These are phyloP conservation scores for Naegleria fowleri DNA, from an alignment of 208 protist species.

Conservation along the genomic window DNA sequence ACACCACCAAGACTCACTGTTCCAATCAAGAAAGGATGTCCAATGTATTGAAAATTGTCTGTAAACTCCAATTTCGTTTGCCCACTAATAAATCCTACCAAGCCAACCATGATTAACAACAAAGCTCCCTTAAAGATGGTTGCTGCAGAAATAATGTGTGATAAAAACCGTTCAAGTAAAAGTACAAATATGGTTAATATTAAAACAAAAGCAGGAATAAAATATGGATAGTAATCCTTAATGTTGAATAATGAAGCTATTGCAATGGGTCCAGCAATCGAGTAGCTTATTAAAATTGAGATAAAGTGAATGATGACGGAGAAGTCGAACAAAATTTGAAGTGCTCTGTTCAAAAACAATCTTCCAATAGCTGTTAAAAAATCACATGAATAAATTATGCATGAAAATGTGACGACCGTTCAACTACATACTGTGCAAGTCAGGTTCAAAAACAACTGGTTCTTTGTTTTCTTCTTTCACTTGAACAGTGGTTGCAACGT, in stretches of 20 bases:
- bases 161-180: conserved; percentile 29
- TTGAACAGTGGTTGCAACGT: too few relatives aligned
- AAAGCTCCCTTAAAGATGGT: conserved; percentile 35
- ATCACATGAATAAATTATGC: too few relatives aligned
- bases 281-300: conserved; percentile 51
- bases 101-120: conserved; percentile 45
- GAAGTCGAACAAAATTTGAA: conserved; percentile 37
- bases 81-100: conserved; percentile 41
- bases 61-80: conserved; percentile 34
- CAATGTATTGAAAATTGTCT: conserved; percentile 45
- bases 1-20: conserved; percentile 51
- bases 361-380: conserved; percentile 30
- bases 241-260: conserved; percentile 31
- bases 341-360: conserved; percentile 36
- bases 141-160: conserved; percentile 25
- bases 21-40: conserved; percentile 49
- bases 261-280: conserved; percentile 39
- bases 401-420: too few relatives aligned
- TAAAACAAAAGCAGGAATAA: conserved; percentile 45
- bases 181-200: conserved; percentile 42
- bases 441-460: too few relatives aligned
- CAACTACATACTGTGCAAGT: too few relatives aligned
- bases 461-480: too few relatives aligned
- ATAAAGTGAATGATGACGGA: conserved; percentile 46
- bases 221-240: neutral